Percentiles rank a stretch among this genome's conserved stretches.
These are phyloP conservation scores for Phaeoacremonium minimum DNA, from an alignment of 2,329 filamentous ascomycete genomes.

Conservation along the genomic window DNA sequence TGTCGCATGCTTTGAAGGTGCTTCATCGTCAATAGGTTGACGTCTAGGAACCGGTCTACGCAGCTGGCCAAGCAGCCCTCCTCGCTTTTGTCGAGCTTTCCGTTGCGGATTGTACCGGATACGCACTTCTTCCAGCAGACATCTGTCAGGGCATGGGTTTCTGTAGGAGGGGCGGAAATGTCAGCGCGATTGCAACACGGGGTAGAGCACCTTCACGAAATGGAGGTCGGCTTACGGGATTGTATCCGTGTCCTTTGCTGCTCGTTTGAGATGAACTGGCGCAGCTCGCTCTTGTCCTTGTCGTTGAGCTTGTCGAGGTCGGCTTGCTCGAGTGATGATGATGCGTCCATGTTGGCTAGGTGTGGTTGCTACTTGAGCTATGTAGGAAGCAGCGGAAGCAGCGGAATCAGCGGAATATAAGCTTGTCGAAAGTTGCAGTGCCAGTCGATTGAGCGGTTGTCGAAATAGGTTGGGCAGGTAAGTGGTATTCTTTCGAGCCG, in stretches of 20 bases:
- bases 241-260: slow-evolving; percentile 73
- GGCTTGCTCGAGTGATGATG: slow-evolving; percentile 36
- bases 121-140: slow-evolving; percentile 96
- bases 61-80: slow-evolving; percentile 87
- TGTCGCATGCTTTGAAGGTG: slow-evolving; percentile 65
- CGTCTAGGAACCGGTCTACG: slow-evolving; percentile 89
- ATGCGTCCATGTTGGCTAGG: too few relatives aligned
- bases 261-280: slow-evolving; percentile 81
- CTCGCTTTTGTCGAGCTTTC: slow-evolving; percentile 71
- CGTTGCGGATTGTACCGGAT: slow-evolving; percentile 64
- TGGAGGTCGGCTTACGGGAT: slow-evolving; percentile 41
- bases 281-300: slow-evolving; percentile 81
- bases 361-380: too few relatives aligned
- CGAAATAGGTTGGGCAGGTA: too few relatives aligned
- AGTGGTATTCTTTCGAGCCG: too few relatives aligned
- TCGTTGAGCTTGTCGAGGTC: slow-evolving; percentile 74
- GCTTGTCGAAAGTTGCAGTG: too few relatives aligned
- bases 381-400: too few relatives aligned
- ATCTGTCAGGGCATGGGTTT: slow-evolving; percentile 56
- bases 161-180: slow-evolving; percentile 23
- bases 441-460: too few relatives aligned
- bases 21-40: slow-evolving; percentile 78
- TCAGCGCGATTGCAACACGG: not conserved
- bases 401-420: too few relatives aligned
- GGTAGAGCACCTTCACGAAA: not conserved